Evolutionary conservation across 2,329 filamentous ascomycete species (phyloP).

Genomic region (Alternaria metachromatica): DNA sequence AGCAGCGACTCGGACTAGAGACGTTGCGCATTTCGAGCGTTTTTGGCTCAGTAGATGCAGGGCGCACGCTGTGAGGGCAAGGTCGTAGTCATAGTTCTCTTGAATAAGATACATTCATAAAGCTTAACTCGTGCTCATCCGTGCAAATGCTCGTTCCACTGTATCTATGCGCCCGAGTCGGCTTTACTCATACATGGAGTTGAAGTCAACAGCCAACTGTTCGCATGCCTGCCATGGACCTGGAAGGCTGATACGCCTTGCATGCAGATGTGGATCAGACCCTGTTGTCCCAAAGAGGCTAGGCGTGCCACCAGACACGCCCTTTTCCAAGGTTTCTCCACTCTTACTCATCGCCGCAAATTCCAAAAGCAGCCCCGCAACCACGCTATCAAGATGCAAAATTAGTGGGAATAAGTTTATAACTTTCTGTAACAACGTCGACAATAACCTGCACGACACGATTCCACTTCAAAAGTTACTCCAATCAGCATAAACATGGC

Average conservation of each 20-base stretch:
- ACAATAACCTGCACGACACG: background rate
- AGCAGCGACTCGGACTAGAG: constrained; percentile 47
- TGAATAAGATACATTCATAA: background rate
- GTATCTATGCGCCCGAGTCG: background rate
- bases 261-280: background rate
- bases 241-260: background rate
- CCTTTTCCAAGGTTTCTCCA: constrained; percentile 34
- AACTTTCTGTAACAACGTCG: background rate
- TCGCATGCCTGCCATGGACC: background rate
- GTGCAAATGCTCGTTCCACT: background rate
- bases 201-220: background rate
- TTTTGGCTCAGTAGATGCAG: background rate
- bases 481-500: constrained; percentile 41
- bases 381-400: constrained; percentile 16
- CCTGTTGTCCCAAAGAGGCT: constrained; percentile 23
- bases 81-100: background rate
- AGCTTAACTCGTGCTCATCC: background rate
- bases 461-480: background rate
- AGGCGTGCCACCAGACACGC: constrained; percentile 28
- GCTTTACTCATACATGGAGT: background rate
- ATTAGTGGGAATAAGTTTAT: constrained; percentile 2
- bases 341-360: constrained; percentile 38
- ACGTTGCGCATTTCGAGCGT: background rate
- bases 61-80: background rate
- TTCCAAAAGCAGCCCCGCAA: constrained; percentile 29